Evolutionary conservation across 2,329 filamentous ascomycete genomes (phyloP).

Genomic region (Orbilia brochopaga): DNA sequence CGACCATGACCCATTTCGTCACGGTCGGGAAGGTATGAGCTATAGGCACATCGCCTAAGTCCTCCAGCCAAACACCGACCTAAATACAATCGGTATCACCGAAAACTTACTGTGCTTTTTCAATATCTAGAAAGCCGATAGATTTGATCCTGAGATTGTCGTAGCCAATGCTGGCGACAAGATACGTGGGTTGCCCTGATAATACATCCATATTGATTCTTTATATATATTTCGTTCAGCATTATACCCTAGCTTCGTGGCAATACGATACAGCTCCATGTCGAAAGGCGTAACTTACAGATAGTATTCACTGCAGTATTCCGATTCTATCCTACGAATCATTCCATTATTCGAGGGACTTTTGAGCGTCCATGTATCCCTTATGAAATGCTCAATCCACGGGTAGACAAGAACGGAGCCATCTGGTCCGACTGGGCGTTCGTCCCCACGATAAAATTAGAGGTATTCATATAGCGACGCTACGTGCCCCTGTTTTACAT

Average conservation of each 20-base stretch:
- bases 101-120: no score
- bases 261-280: no score
- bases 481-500: background rate
- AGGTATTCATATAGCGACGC: conserved; percentile 58
- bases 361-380: conserved; percentile 69
- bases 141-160: conserved; percentile 58
- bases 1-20: conserved; percentile 47
- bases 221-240: no score
- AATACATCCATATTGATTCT: background rate
- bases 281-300: conserved; percentile 12
- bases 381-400: conserved; percentile 62
- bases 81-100: no score
- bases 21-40: conserved; percentile 51
- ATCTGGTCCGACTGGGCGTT: conserved; percentile 65
- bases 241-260: no score
- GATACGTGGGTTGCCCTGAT: conserved; percentile 58
- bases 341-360: conserved; percentile 69
- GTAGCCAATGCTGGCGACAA: conserved; percentile 61
- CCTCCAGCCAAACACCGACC: background rate
- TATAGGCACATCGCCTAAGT: background rate
- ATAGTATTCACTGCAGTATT: conserved; percentile 60
- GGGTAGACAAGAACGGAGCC: conserved; percentile 59
- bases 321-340: conserved; percentile 68
- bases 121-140: conserved; percentile 55
- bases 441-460: conserved; percentile 61